phyloP scores from a whole-genome alignment of 495 filamentous ascomycete genomes.

The Symbiotaphrina buchneri region DNA sequence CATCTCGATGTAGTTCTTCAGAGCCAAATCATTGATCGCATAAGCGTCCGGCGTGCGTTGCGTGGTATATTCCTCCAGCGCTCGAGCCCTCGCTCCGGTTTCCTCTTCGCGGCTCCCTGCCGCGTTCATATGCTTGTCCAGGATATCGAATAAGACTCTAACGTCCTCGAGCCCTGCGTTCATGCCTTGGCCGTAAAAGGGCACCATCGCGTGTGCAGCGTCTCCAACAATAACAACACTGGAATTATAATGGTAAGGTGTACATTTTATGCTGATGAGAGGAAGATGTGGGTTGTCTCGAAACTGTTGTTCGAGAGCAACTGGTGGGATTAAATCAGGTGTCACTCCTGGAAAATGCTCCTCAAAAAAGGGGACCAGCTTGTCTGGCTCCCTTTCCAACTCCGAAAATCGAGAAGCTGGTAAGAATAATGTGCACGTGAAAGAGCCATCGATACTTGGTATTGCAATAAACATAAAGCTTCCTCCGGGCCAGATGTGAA shows the following conservation, averaged over 20 bases:
- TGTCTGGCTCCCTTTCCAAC: slow-evolving; percentile 29
- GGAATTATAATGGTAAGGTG: slow-evolving; percentile 56
- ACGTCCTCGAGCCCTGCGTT: slow-evolving; percentile 77
- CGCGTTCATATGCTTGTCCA: background rate
- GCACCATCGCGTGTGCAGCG: slow-evolving; percentile 92
- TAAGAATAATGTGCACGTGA: slow-evolving; percentile 89
- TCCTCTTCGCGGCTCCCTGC: background rate
- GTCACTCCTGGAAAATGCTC: slow-evolving; percentile 66
- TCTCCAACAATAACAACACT: slow-evolving; percentile 80
- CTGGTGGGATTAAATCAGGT: slow-evolving; percentile 50
- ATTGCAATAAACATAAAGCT: slow-evolving; percentile 98
- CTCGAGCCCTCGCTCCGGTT: slow-evolving; percentile 20
- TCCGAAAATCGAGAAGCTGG: slow-evolving; percentile 31
- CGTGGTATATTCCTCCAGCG: slow-evolving; percentile 50
- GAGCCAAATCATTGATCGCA: slow-evolving; percentile 80
- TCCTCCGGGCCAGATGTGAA: slow-evolving; percentile 92
- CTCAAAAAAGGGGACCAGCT: slow-evolving; percentile 51
- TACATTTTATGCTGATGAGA: slow-evolving; percentile 78
- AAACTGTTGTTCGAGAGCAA: slow-evolving; percentile 50
- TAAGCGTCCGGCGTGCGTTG: slow-evolving; percentile 56
- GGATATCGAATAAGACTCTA: slow-evolving; percentile 46
- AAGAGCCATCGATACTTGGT: slow-evolving; percentile 67
- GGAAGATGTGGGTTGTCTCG: slow-evolving; percentile 65
- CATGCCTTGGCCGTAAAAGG: slow-evolving; percentile 82
- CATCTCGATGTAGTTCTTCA: slow-evolving; percentile 90